Evolutionary conservation across 2,329 filamentous ascomycete species (phyloP).

Genomic region (Septoria petroselini): DNA sequence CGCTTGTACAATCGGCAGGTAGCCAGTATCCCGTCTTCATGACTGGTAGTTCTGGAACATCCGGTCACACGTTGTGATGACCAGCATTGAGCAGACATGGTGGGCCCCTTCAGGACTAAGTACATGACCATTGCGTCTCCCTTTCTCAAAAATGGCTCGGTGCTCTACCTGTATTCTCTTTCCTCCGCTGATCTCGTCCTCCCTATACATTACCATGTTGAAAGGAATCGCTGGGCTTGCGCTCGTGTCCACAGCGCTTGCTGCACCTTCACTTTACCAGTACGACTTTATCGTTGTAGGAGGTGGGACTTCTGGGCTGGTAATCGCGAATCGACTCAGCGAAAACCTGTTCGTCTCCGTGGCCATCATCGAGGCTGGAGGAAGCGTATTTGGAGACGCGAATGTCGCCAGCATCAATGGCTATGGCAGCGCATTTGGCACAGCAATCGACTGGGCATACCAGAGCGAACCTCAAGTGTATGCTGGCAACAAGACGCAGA

Average conservation of each 20-base stretch:
- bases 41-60: not conserved
- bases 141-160: not conserved
- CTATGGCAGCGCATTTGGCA: slow-evolving; percentile 39
- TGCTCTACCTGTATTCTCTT: not conserved
- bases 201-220: not conserved
- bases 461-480: slow-evolving; percentile 22
- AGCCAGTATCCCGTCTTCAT: not conserved
- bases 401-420: slow-evolving; percentile 44
- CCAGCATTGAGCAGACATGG: not conserved
- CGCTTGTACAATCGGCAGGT: not conserved
- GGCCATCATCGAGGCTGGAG: slow-evolving; percentile 28
- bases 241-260: not conserved
- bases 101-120: not conserved
- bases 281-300: slow-evolving; percentile 34
- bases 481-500: slow-evolving; percentile 18
- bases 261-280: slow-evolving; percentile 1
- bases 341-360: slow-evolving; percentile 34
- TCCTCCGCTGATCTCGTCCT: not conserved
- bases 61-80: not conserved
- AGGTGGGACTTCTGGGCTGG: slow-evolving; percentile 33
- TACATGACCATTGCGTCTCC: no score
- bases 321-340: slow-evolving; percentile 31
- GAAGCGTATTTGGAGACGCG: slow-evolving; percentile 11
- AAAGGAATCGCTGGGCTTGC: not conserved
- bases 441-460: slow-evolving; percentile 28